Percentiles rank a stretch among this genome's conserved stretches.
Conservation (phyloP, 345 rosid species). For the Angophora floribunda region DNA sequence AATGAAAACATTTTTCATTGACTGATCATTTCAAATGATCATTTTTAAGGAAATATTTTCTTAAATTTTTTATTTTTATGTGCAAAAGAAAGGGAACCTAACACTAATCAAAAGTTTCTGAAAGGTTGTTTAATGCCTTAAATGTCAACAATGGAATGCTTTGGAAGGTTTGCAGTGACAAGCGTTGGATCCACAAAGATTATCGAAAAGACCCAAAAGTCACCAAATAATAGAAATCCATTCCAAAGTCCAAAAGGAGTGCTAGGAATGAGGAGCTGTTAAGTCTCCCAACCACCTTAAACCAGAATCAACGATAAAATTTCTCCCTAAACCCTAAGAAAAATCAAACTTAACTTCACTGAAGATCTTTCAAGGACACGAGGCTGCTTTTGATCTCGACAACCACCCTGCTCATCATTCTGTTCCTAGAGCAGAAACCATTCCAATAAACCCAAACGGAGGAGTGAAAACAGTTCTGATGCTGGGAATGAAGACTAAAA, state of each 20-base stretch:
- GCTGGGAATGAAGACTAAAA: no score
- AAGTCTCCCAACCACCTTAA: neutral
- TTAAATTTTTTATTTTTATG: accelerated
- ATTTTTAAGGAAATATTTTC: neutral
- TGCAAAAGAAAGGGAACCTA: neutral
- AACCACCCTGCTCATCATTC: neutral
- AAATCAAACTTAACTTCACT: neutral
- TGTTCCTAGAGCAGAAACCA: neutral
- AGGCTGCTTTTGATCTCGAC: neutral
- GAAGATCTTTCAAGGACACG: neutral
- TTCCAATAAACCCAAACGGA: no score
- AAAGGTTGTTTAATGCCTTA: neutral
- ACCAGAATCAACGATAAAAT: neutral
- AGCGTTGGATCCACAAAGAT: neutral
- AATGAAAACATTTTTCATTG: accelerated
- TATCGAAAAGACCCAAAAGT: neutral
- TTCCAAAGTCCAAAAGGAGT: neutral
- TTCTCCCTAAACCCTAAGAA: neutral
- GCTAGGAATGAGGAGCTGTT: neutral
- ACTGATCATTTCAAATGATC: accelerated
- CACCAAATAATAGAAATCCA: neutral
- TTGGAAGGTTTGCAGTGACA: neutral
- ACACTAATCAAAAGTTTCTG: neutral
- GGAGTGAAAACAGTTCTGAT: no score
- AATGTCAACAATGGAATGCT: neutral